Base-by-base conservation (phyloP, 108 stramenopile species). In the Fistulifera pelliculosa region DNA sequence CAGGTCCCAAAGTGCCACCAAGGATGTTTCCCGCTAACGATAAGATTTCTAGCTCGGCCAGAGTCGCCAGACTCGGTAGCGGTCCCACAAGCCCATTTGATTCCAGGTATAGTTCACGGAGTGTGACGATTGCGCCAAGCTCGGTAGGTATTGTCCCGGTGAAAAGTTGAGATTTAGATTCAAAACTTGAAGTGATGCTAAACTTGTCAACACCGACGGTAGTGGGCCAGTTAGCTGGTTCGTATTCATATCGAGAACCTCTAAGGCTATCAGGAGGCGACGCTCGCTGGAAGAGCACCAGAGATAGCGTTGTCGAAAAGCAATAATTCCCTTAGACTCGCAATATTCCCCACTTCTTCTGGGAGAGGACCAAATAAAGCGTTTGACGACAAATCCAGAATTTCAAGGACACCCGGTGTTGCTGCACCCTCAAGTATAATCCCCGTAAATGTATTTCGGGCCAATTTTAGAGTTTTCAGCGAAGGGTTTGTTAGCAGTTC, bases 281-380 rank as follows among this genome's bases (percentile, higher is more conserved):
- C 23, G 3, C 17, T 21, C 8, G 14, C 27, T 23, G 41, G 27
- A 11, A 41, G 28, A 35, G 19, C 1, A 18, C 53, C 28, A 5
- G 31, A 38, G 14, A 38, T 31, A 2, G 18, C 27, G 31, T 54
- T 38, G 15, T 31, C 38, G 44, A 19, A 43, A 1, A 53, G 44
- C 45, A 70, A 51, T 24, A 75, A 52, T 55, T 71, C 61, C 12
- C 41, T 17, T 2, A 62, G 51, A 10, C 2, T 21, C 18, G 55
- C 23, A 1, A 41, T 19, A 19, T 17, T 45, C 27, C 28, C 26
- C 13, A 38, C 14, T 13, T 35, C 12, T 15, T 26, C 27, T 4
- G 50, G 21, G 14, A 54, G 18, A 3, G 18, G 27, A 1, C 53
- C 65, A 17, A 55, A 47, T 22, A 47, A 47, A 61, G 63, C 49